phyloP scores from a whole-genome alignment of 1,139 yeast genomes.

The Chernovozyma sophiae-reginae region DNA sequence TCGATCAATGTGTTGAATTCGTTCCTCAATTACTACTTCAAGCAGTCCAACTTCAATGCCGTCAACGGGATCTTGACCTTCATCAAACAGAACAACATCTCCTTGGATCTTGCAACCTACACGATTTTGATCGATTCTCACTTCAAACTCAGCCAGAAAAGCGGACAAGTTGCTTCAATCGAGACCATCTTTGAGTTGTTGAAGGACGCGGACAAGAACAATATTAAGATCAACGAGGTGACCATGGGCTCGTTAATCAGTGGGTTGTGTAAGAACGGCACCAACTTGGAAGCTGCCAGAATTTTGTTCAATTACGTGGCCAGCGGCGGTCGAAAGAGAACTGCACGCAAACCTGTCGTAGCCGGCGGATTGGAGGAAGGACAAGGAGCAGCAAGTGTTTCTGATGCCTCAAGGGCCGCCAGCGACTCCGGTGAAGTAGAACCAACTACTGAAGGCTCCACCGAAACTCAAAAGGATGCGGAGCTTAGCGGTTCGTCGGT shows the following conservation, averaged over 20 bases:
- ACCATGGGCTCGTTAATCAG: conserved; percentile 55
- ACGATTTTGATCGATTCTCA: conserved; percentile 58
- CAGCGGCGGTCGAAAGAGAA: not conserved
- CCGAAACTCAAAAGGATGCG: not conserved
- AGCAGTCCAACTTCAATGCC: conserved; percentile 29
- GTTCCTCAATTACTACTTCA: conserved; percentile 31
- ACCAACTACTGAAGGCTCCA: not conserved
- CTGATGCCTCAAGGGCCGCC: not conserved
- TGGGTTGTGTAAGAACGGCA: conserved; percentile 48
- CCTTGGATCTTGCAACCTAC: conserved; percentile 63
- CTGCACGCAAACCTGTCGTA: too few species aligned
- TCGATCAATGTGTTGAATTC: conserved; percentile 33
- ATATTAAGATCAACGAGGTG: conserved; percentile 42
- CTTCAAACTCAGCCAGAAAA: conserved; percentile 44
- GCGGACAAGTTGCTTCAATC: conserved; percentile 43
- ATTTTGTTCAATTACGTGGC: conserved; percentile 17
- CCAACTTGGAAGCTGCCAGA: conserved; percentile 52
- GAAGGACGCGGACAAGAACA: conserved; percentile 33
- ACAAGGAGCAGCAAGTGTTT: not conserved
- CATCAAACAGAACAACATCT: conserved; percentile 37
- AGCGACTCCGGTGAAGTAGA: too few species aligned
- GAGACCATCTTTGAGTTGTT: conserved; percentile 36
- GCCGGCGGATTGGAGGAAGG: too few species aligned
- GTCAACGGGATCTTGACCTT: conserved; percentile 36
- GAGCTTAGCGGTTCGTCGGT: not conserved